These are phyloP conservation scores for Klebsormidium nitens DNA, from an alignment of 139 green algal species.

Conservation along the genomic window DNA sequence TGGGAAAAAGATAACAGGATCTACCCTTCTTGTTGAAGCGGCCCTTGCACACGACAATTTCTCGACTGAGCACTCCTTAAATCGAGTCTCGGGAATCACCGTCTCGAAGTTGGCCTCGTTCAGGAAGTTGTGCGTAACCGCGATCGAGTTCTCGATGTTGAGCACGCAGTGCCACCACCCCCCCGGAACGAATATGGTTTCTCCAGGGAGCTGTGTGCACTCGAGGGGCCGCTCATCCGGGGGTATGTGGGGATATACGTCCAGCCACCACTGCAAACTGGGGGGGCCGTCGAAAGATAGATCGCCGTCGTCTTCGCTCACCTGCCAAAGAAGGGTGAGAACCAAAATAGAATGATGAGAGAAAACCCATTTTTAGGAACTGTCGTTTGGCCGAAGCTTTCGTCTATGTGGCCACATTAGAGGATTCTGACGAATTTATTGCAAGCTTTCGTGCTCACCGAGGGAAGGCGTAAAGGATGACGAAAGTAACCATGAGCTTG, in stretches of 20 bases:
- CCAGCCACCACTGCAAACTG: conserved; percentile 37
- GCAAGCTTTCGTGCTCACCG: too few relatives aligned
- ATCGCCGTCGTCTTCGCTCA: too few relatives aligned
- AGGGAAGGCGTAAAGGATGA: too few relatives aligned
- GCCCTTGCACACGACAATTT: background rate
- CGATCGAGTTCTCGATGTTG: conserved; percentile 37
- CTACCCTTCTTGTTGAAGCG: background rate
- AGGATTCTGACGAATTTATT: too few relatives aligned
- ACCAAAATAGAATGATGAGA: too few relatives aligned
- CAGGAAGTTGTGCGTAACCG: conserved; percentile 41
- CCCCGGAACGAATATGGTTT: conserved; percentile 39
- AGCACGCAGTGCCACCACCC: conserved; percentile 48
- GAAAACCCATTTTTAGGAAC: too few relatives aligned
- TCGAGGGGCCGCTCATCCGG: conserved; percentile 30
- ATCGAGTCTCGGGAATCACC: conserved; percentile 19
- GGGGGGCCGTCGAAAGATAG: too few relatives aligned
- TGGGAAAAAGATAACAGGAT: too few relatives aligned
- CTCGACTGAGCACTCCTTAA: background rate
- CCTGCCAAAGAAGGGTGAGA: too few relatives aligned
- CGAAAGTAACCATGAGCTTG: too few relatives aligned
- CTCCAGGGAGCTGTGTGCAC: conserved; percentile 25
- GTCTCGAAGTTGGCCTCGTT: conserved; percentile 22
- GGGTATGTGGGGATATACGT: conserved; percentile 29
- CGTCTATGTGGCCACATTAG: too few relatives aligned
- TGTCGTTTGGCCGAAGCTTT: too few relatives aligned